Base-by-base conservation (phyloP, 2,329 filamentous ascomycete genomes). In the Ploettnerulaceae sp. region DNA sequence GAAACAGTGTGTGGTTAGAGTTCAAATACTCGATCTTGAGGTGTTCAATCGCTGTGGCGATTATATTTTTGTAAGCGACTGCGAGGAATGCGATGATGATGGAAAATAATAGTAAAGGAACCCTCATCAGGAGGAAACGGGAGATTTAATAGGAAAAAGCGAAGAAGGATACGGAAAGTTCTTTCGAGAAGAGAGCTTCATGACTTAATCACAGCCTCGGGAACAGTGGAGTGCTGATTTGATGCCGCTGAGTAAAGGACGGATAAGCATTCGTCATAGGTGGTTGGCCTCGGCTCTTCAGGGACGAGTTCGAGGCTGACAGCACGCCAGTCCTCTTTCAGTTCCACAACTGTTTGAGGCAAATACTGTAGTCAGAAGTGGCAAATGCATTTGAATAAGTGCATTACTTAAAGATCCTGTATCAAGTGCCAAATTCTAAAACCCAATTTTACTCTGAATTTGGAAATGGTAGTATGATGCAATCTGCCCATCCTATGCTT, bases 51-150 rank as follows among this genome's bases (percentile, higher is more conserved):
- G 49, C 42, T 2, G 39, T 40, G 35, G 53, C 31, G 24, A 62
- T 52, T n/a, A 52, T 34, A 32, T 57, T 53, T 53, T 53, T 57
- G 51, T 55, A 62, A 37, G 48, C 36, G 41, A 61, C 48, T 25
- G 60, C 57, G 12, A 60, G 45, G 22, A 60, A 41, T 51, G 61
- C 61, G 45, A 60, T 42, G 8, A 34, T 48, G 32, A 57, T 53
- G 21, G 61, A 60, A 28, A 57, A 54, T 15, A 59, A 21, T 8
- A 61, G 21, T 3, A 63, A 32, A 40, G 59, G 44, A 32, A 59
- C 37, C 56, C 49, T 62, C 60, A 63, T 64, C 26, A 52, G 50
- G 43, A 56, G 45, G 12, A 20, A 28, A 12, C 21, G 45, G 24
- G 18, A 21, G 25, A 35, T 40, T 48, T 52, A 58, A 55, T 60